Percentiles rank a stretch among this genome's conserved stretches.
These are phyloP conservation scores for Fusarium sp. DNA, from an alignment of 2,329 filamentous ascomycete genomes.

Conservation along the genomic window DNA sequence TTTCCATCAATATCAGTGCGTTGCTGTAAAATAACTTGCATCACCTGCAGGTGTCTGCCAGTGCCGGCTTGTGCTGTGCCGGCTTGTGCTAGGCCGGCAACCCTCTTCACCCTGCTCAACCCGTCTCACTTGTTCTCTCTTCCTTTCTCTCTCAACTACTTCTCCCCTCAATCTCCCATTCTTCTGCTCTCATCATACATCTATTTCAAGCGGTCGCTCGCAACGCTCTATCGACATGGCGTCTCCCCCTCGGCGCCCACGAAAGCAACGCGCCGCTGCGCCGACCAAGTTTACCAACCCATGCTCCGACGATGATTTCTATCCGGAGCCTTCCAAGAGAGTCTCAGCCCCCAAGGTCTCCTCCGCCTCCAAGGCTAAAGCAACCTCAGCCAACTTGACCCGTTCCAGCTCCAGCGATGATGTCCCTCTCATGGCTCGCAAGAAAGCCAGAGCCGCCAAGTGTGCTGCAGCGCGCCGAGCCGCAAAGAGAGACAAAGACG, in stretches of 20 bases:
- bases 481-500: neutral
- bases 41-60: neutral
- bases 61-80: neutral
- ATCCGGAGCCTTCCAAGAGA: neutral
- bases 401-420: neutral
- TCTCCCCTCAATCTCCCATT: neutral
- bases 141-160: neutral
- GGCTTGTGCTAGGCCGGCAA: neutral
- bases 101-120: neutral
- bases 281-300: too few relatives aligned
- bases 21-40: neutral
- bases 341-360: neutral
- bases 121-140: neutral
- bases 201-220: neutral
- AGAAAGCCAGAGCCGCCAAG: neutral
- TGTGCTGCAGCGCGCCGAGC: neutral
- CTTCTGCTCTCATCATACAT: neutral
- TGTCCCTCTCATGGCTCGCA: neutral
- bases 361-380: neutral
- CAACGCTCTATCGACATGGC: neutral
- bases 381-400: neutral
- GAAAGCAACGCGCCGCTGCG: neutral
- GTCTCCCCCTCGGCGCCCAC: neutral
- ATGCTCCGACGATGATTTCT: neutral
- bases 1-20: neutral